Evolutionary conservation across 2,329 filamentous ascomycete genomes (phyloP), one percentile per base, ranked within the genome.

Genomic region (Aureobasidium namibiae): DNA sequence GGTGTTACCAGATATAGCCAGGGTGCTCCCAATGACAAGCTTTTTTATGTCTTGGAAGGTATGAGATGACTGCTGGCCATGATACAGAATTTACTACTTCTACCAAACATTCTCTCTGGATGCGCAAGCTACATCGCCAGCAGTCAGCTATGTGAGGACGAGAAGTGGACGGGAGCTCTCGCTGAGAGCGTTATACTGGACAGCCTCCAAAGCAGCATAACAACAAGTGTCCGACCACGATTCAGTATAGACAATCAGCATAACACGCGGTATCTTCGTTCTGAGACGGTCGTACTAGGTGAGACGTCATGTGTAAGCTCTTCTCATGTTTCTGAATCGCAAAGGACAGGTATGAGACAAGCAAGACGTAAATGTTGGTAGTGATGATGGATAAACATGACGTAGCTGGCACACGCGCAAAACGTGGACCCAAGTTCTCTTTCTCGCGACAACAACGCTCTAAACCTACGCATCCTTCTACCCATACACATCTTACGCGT

Each of bases 361-460:
- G 48, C n/a, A 29, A n/a, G 16, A 29, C 11, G 23, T 18, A 42
- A 42, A 54, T 54, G 50, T 54, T 54, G 50, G 50, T 38, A 54
- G 31, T n/a, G n/a, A n/a, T n/a, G n/a, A 34, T 52, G 29, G 29
- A 52, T 39, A 52, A 31, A 44, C 13, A 4, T 54, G 44, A 54
- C 50, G 50, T 54, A 54, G 24, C n/a, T 31, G 18, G 26, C n/a
- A 33, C 24, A n/a, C n/a, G 24, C 36, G 38, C 38, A 42, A 42
- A 54, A 54, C 50, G 50, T 54, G 50, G 50, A 41, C 48, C 33
- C 38, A 52, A 52, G 48, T 39, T n/a, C 34, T 52, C 34, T 33
- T 54, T 42, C 24, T 21, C n/a, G 23, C 36, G 24, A 54, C 50
- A 54, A 31, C 36, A 54, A 41, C 6, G 9, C 29, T 33, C 16